Conservation (phyloP, 176 grass and related monocot genomes). For the Saccharum spontaneum region DNA sequence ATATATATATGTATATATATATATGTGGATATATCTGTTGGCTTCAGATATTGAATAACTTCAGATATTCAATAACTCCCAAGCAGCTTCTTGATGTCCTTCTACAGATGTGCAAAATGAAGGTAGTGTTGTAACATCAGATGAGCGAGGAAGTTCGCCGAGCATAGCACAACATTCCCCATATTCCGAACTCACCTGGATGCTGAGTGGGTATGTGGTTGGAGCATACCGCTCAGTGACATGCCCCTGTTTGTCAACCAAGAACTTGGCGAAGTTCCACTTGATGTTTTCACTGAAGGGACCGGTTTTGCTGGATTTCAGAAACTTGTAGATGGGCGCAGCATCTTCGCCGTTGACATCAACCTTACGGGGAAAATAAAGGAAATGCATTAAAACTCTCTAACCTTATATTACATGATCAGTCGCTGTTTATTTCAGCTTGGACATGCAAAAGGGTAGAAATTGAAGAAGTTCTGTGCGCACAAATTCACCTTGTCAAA, state of each 20-base stretch:
- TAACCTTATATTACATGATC: not conserved
- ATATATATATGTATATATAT: not conserved
- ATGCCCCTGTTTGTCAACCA: conserved; percentile 22
- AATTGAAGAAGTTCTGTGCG: not conserved
- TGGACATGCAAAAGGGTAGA: not conserved
- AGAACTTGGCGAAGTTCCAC: conserved; percentile 31
- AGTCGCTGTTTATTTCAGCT: conserved; percentile 5
- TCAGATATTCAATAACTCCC: not conserved
- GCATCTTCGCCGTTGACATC: conserved; percentile 78
- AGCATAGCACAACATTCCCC: not conserved
- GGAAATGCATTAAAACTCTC: not conserved
- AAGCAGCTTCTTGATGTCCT: conserved; percentile 8
- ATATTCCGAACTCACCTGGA: not conserved
- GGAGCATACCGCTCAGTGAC: conserved; percentile 11
- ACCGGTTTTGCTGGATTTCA: not conserved
- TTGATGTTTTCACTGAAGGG: conserved; percentile 9
- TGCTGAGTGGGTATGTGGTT: conserved; percentile 12
- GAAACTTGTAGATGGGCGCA: conserved; percentile 61
- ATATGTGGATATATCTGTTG: not conserved
- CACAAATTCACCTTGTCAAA: conserved; percentile 74
- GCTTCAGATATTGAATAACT: not conserved
- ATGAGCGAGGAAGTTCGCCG: not conserved
- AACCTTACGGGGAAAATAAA: conserved; percentile 35
- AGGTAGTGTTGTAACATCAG: not conserved
- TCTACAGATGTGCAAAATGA: not conserved